Evolutionary conservation across 1,284 basidiomycete genomes (phyloP).

Genomic region (Takashimella koratensis): DNA sequence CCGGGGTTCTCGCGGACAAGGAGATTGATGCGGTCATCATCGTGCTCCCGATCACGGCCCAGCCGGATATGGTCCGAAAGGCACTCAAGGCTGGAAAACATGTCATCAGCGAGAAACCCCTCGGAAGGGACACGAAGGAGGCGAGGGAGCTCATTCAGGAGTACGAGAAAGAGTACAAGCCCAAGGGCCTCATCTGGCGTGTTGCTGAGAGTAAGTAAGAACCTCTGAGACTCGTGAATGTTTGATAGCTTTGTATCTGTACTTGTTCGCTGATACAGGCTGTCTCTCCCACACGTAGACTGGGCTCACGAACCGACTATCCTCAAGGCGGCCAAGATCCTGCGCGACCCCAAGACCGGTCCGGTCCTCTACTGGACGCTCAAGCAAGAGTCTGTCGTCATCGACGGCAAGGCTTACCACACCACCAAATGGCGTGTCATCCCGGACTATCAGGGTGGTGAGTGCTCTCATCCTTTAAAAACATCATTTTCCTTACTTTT

Average conservation of each 20-base stretch:
- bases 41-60: conserved; percentile 69
- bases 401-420: conserved; percentile 66
- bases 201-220: conserved; percentile 71
- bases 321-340: conserved; percentile 55
- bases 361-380: conserved; percentile 45
- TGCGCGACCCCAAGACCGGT: conserved; percentile 59
- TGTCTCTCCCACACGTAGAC: too few species aligned
- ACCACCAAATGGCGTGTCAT: conserved; percentile 76
- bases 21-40: conserved; percentile 71
- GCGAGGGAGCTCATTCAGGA: conserved; percentile 63
- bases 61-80: conserved; percentile 64
- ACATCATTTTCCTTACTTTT: neutral
- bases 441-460: conserved; percentile 78
- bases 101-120: conserved; percentile 73
- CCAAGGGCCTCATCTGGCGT: conserved; percentile 71
- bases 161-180: conserved; percentile 62
- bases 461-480: neutral
- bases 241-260: too few species aligned
- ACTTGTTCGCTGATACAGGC: too few species aligned
- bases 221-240: too few species aligned
- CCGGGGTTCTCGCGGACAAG: conserved; percentile 60
- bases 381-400: conserved; percentile 57
- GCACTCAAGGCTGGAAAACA: conserved; percentile 66
- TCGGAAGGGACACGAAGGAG: conserved; percentile 64
- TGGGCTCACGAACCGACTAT: conserved; percentile 66